Conservation (phyloP, 306 rosid genomes). For the Pterocarpus santalinus region DNA sequence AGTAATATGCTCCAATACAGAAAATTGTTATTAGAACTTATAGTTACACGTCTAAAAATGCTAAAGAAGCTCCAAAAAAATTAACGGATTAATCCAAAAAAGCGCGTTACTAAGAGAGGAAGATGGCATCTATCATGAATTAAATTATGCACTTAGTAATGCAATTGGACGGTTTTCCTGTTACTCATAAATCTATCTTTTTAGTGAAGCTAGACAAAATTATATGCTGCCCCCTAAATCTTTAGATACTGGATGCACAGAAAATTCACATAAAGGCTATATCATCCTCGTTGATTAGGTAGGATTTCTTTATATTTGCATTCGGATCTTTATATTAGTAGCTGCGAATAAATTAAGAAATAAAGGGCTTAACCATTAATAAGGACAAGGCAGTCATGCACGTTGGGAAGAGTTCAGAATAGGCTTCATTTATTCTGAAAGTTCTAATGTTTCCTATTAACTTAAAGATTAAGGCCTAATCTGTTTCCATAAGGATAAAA, state of each 20-base stretch:
- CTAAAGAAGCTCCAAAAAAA: constrained; percentile 27
- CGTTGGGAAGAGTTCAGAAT: constrained; percentile 53
- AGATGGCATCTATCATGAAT: background rate
- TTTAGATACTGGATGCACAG: constrained; percentile 33
- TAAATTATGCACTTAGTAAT: constrained; percentile 4
- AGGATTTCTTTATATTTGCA: constrained; percentile 47
- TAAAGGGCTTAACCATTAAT: constrained; percentile 30
- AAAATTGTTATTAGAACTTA: constrained; percentile 14
- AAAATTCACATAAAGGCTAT: constrained; percentile 45
- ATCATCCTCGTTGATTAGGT: constrained; percentile 57
- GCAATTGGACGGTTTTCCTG: background rate
- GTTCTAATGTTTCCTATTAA: constrained; percentile 35
- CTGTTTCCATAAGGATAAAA: constrained; percentile 52
- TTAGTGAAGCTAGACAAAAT: background rate
- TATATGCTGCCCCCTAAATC: constrained; percentile 40
- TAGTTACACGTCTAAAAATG: background rate
- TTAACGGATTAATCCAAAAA: background rate
- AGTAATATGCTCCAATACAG: constrained; percentile 23
- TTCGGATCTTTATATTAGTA: constrained; percentile 34
- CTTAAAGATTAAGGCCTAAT: constrained; percentile 35
- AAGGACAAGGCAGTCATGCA: constrained; percentile 54
- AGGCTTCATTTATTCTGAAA: constrained; percentile 43
- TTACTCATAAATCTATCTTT: background rate
- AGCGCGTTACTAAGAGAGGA: constrained; percentile 15
- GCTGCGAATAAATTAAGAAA: constrained; percentile 37